Conservation (phyloP, 371 early-diverging fungal genomes). For the Gilbertella persicaria region DNA sequence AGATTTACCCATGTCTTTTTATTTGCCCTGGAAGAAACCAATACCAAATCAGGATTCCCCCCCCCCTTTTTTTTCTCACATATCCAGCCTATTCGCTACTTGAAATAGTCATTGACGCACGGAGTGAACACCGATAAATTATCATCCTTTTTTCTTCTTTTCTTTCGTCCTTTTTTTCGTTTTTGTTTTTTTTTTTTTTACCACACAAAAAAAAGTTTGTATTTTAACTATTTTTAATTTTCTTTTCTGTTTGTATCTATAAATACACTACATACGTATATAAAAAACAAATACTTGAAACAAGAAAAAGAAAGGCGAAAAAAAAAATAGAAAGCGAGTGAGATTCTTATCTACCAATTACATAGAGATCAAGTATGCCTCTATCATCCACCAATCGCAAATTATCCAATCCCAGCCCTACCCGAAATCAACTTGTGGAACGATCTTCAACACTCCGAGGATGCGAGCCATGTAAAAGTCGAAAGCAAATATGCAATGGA, state of each 20-base stretch:
- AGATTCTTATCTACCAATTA: too few species aligned
- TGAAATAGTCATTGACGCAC: not conserved
- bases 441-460: conserved; percentile 25
- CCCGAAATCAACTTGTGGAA: conserved; percentile 30
- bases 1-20: conserved; percentile 22
- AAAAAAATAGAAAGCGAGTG: too few species aligned
- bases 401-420: conserved; percentile 26
- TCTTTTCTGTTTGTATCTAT: too few species aligned
- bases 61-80: not conserved
- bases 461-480: conserved; percentile 33
- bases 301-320: conserved; percentile 1
- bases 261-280: too few species aligned
- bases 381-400: conserved; percentile 27
- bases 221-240: too few species aligned
- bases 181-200: conserved; percentile 2
- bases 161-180: conserved; percentile 4
- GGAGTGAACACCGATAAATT: not conserved
- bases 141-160: conserved; percentile 1
- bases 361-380: conserved; percentile 15
- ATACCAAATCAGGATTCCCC: conserved; percentile 3
- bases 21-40: conserved; percentile 12
- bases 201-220: too few species aligned
- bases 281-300: too few species aligned
- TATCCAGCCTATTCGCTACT: too few species aligned
- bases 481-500: conserved; percentile 30